Conservation (phyloP, 73 alveolate species). For the Blepharisma stoltei region DNA sequence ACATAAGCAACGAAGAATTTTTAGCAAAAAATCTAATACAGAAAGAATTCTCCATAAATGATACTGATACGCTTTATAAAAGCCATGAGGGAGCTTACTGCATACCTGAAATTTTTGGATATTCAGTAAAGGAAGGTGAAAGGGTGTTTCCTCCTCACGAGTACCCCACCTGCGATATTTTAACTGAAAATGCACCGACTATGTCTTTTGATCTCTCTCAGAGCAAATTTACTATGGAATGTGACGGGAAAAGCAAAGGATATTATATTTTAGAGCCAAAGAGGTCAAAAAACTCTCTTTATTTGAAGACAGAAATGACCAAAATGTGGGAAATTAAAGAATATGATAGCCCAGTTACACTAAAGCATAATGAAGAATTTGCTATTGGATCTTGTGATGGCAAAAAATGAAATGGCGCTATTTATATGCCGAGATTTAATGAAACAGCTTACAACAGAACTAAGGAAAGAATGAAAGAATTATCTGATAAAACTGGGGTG, state of each 20-base stretch:
- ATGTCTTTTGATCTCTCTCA: not conserved
- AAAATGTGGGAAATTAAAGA: not conserved
- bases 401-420: not conserved
- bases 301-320: not conserved
- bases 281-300: not conserved
- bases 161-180: not conserved
- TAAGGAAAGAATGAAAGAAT: too few relatives aligned
- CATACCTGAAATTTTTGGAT: not conserved
- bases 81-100: not conserved
- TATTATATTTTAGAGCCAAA: not conserved
- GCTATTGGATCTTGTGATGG: conserved; percentile 28
- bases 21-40: too few relatives aligned
- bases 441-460: not conserved
- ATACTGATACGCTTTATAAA: too few relatives aligned
- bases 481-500: too few relatives aligned
- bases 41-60: too few relatives aligned
- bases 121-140: not conserved
- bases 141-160: conserved; percentile 12
- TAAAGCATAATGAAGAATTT: not conserved
- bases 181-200: not conserved
- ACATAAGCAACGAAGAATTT: too few relatives aligned
- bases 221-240: not conserved
- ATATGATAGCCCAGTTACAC: conserved; percentile 1
- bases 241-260: not conserved
- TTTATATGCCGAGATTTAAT: conserved; percentile 20